Conservation (phyloP, 106 monocot genomes). For the Allium sativum region DNA sequence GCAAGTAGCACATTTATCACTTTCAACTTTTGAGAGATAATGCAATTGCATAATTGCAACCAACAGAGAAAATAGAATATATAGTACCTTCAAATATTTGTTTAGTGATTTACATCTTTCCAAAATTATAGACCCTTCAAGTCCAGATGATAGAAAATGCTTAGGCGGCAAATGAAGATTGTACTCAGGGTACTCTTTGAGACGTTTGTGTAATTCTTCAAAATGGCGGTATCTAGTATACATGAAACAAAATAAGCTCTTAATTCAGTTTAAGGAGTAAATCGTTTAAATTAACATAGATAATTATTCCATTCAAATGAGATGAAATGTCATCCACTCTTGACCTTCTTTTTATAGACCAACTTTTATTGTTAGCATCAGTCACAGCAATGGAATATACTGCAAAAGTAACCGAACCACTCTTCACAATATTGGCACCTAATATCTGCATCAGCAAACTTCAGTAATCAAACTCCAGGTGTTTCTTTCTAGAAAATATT, state of each 20-base stretch:
- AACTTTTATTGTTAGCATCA: constrained; percentile 75
- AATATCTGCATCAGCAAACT: constrained; percentile 40
- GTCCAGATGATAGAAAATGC: constrained; percentile 88
- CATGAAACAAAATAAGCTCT: constrained; percentile 5
- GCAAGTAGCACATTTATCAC: no score
- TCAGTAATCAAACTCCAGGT: no score
- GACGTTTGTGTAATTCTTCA: constrained; percentile 80
- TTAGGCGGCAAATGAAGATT: constrained; percentile 86
- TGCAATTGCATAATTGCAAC: no score
- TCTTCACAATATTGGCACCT: constrained; percentile 87
- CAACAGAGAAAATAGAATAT: neutral
- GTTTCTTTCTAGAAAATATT: no score
- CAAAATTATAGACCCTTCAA: constrained; percentile 64
- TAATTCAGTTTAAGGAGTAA: constrained; percentile 7
- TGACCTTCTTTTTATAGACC: constrained; percentile 99
- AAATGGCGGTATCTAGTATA: constrained; percentile 87
- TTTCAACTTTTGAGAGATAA: no score
- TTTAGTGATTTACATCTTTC: constrained; percentile 91
- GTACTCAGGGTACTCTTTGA: constrained; percentile 89
- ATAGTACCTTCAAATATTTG: constrained; percentile 75
- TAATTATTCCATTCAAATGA: no score
- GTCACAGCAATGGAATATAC: constrained; percentile 90
- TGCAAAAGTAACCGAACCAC: constrained; percentile 81
- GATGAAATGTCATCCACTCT: neutral
- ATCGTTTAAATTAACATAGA: neutral